phyloP scores from a whole-genome alignment of 2,329 filamentous ascomycete species.

The Fusarium miscanthi region DNA sequence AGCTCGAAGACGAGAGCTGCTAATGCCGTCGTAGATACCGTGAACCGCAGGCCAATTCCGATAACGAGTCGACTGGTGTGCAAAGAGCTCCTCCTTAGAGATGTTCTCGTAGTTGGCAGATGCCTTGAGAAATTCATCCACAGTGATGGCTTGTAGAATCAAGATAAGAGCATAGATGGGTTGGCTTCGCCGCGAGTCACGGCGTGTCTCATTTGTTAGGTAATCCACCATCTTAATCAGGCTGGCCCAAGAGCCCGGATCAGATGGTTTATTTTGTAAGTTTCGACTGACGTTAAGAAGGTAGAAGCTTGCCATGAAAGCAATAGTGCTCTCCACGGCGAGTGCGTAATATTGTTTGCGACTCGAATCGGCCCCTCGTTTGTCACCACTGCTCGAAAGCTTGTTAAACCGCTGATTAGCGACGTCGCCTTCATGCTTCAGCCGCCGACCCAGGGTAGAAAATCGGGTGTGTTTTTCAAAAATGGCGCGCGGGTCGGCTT shows the following conservation, averaged over 20 bases:
- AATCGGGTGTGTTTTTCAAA: slow-evolving; percentile 53
- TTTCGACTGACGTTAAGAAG: slow-evolving; percentile 58
- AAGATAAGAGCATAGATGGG: slow-evolving; percentile 56
- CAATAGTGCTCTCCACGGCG: slow-evolving; percentile 61
- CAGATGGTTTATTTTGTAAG: slow-evolving; percentile 57
- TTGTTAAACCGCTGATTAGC: slow-evolving; percentile 51
- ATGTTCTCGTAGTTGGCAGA: slow-evolving; percentile 45
- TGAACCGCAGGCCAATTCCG: slow-evolving; percentile 46
- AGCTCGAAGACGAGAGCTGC: slow-evolving; percentile 46
- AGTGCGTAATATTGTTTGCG: slow-evolving; percentile 57
- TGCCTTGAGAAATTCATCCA: slow-evolving; percentile 59
- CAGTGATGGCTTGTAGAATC: slow-evolving; percentile 57
- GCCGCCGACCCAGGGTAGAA: slow-evolving; percentile 57
- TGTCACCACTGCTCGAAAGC: slow-evolving; percentile 38
- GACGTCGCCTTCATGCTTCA: slow-evolving; percentile 66
- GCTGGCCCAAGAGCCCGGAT: slow-evolving; percentile 56
- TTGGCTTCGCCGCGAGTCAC: slow-evolving; percentile 49
- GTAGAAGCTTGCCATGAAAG: slow-evolving; percentile 66
- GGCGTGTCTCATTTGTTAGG: slow-evolving; percentile 55
- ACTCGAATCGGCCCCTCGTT: slow-evolving; percentile 47
- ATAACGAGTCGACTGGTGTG: slow-evolving; percentile 44
- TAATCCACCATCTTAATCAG: slow-evolving; percentile 58
- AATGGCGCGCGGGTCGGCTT: slow-evolving; percentile 45
- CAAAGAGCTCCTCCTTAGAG: slow-evolving; percentile 37
- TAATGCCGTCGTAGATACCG: slow-evolving; percentile 48